Evolutionary conservation across 768 basidiomycete genomes (phyloP).

Genomic region (Panus rudis): DNA sequence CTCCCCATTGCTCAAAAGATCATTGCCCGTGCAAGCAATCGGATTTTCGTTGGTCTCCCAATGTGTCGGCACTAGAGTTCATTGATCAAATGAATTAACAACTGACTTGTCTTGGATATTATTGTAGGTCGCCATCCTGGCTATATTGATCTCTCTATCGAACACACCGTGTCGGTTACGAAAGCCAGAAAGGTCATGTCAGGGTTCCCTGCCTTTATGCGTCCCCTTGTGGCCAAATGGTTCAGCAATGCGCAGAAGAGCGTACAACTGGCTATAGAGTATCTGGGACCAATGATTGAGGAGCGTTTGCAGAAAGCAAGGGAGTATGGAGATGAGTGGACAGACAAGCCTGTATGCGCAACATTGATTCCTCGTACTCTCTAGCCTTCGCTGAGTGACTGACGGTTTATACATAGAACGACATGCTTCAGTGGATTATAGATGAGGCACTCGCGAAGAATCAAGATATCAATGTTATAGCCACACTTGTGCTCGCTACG

Average conservation of each 20-base stretch:
- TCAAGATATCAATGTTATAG: slow-evolving; percentile 18
- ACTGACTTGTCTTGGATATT: not conserved
- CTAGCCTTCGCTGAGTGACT: too few species aligned
- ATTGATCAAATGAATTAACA: not conserved
- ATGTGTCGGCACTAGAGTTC: slow-evolving; percentile 26
- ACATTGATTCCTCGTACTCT: too few species aligned
- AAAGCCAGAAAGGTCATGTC: slow-evolving; percentile 14
- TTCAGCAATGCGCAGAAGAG: too few species aligned
- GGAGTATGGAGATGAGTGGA: slow-evolving; percentile 25
- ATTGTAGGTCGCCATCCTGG: slow-evolving; percentile 32
- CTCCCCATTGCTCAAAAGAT: slow-evolving; percentile 21
- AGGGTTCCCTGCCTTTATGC: slow-evolving; percentile 27
- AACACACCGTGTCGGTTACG: slow-evolving; percentile 24
- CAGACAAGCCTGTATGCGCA: slow-evolving; percentile 28
- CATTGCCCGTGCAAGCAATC: slow-evolving; percentile 35
- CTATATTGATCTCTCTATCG: slow-evolving; percentile 27
- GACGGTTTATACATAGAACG: slow-evolving; percentile 27
- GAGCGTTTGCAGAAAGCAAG: not conserved
- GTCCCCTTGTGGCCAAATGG: too few species aligned
- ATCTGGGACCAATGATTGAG: slow-evolving; percentile 13
- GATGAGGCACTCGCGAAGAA: slow-evolving; percentile 20
- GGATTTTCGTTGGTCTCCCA: slow-evolving; percentile 43
- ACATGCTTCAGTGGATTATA: slow-evolving; percentile 34
- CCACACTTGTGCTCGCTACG: slow-evolving; percentile 23
- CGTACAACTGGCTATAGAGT: too few species aligned